These are phyloP conservation scores for Marsdenia floribunda DNA, from an alignment of 257 asterid genomes.

Conservation along the genomic window DNA sequence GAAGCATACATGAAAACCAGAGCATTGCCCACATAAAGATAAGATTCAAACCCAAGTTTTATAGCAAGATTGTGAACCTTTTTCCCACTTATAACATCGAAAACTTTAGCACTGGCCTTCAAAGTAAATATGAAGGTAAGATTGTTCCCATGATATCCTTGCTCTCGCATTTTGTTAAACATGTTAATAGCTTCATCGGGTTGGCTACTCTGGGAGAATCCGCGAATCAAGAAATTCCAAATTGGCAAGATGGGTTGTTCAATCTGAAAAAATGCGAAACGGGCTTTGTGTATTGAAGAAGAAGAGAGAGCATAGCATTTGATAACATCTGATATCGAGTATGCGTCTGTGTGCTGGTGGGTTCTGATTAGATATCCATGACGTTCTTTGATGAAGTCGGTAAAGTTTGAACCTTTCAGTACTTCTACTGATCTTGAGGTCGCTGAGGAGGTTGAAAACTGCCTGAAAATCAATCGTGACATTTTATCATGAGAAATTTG, in stretches of 20 bases:
- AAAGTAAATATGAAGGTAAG: constrained; percentile 27
- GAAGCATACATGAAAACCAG: constrained; percentile 24
- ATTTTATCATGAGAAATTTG: constrained; percentile 13
- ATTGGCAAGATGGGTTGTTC: constrained; percentile 25
- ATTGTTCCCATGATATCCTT: constrained; percentile 29
- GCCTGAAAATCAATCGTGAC: constrained; percentile 19
- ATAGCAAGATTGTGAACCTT: constrained; percentile 27
- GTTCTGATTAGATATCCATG: constrained; percentile 32
- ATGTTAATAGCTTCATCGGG: constrained; percentile 25
- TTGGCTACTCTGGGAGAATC: constrained; percentile 15
- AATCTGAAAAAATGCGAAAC: constrained; percentile 23
- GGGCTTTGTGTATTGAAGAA: constrained; percentile 24
- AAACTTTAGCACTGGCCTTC: constrained; percentile 26
- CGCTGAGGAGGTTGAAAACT: constrained; percentile 10
- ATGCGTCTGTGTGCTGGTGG: constrained; percentile 19
- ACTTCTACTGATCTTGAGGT: constrained; percentile 10
- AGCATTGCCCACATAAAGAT: constrained; percentile 36
- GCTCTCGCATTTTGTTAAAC: constrained; percentile 33
- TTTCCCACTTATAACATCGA: constrained; percentile 20
- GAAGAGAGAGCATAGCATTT: constrained; percentile 23
- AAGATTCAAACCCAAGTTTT: constrained; percentile 33
- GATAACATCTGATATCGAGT: constrained; percentile 21
- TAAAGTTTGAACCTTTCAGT: not conserved
- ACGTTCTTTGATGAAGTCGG: constrained; percentile 23
- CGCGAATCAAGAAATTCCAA: constrained; percentile 32